A percentile compares a stretch with the other conserved stretches of the same genome.
These are phyloP conservation scores for Pseudocercospora crystallina DNA, from an alignment of 2,329 filamentous ascomycete species.

Conservation along the genomic window DNA sequence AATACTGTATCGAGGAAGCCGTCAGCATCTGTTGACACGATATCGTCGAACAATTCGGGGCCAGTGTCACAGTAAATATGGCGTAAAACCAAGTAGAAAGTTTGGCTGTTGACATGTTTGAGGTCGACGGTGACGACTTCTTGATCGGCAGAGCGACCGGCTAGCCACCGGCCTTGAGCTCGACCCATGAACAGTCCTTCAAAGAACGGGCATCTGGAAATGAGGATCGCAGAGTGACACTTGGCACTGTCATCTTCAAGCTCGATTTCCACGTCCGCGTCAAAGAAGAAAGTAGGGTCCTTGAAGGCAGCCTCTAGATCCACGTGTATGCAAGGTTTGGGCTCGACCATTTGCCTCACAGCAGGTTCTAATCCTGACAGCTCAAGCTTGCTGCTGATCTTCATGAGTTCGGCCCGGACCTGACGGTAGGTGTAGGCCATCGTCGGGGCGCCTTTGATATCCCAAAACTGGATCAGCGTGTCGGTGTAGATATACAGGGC, in stretches of 20 bases:
- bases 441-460: conserved; percentile 64
- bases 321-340: conserved; percentile 61
- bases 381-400: conserved; percentile 68
- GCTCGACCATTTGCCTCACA: conserved; percentile 69
- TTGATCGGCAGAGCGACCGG: conserved; percentile 39
- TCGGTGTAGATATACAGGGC: conserved; percentile 81
- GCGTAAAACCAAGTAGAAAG: conserved; percentile 76
- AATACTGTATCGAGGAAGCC: conserved; percentile 86
- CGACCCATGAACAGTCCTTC: conserved; percentile 85
- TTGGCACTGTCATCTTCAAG: conserved; percentile 68
- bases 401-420: conserved; percentile 84
- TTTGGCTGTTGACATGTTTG: conserved; percentile 70
- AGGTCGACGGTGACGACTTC: conserved; percentile 72
- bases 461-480: conserved; percentile 79
- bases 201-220: conserved; percentile 88
- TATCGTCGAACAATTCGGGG: conserved; percentile 75
- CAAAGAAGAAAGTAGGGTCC: conserved; percentile 70
- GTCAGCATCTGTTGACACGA: conserved; percentile 70
- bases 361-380: conserved; percentile 73
- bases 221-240: conserved; percentile 77
- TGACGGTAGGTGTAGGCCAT: conserved; percentile 74
- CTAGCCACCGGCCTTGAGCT: conserved; percentile 79
- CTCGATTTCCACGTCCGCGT: conserved; percentile 76
- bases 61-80: conserved; percentile 84
- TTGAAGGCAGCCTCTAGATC: conserved; percentile 71